phyloP scores from a whole-genome alignment of 768 basidiomycete genomes.

The Boletus bicolor region DNA sequence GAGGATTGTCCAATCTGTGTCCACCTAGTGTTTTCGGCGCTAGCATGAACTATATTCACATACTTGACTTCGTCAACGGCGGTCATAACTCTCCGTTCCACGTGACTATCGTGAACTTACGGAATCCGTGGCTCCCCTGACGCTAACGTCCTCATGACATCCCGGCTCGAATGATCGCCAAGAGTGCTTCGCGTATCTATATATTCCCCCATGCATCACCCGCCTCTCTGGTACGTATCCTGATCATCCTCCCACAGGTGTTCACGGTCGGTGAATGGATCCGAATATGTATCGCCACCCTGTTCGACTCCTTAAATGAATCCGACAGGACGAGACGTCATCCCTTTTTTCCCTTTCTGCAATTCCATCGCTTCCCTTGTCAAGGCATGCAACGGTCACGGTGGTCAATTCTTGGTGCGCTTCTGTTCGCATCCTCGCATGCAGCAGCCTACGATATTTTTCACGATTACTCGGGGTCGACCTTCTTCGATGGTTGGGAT shows the following conservation, averaged over 20 bases:
- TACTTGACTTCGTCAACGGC: too few relatives aligned
- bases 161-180: background rate
- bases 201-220: background rate
- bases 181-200: background rate
- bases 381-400: conserved; percentile 8
- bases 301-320: conserved; percentile 3
- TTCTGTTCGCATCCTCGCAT: conserved; percentile 2
- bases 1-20: background rate
- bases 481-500: conserved; percentile 55
- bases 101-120: background rate
- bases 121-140: background rate
- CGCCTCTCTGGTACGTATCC: background rate
- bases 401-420: background rate
- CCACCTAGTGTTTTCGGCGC: background rate
- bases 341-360: background rate
- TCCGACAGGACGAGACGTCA: background rate
- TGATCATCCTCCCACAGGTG: background rate
- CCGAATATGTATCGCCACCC: conserved; percentile 2
- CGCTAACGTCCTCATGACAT: background rate
- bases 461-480: conserved; percentile 43
- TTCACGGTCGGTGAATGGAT: background rate
- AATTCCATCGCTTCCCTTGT: background rate
- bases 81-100: background rate
- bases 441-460: conserved; percentile 35
- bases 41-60: background rate